Percentiles rank a stretch among this genome's conserved stretches.
These are phyloP conservation scores for Diaporthe sp. DNA, from an alignment of 2,329 filamentous ascomycete species.

Conservation along the genomic window DNA sequence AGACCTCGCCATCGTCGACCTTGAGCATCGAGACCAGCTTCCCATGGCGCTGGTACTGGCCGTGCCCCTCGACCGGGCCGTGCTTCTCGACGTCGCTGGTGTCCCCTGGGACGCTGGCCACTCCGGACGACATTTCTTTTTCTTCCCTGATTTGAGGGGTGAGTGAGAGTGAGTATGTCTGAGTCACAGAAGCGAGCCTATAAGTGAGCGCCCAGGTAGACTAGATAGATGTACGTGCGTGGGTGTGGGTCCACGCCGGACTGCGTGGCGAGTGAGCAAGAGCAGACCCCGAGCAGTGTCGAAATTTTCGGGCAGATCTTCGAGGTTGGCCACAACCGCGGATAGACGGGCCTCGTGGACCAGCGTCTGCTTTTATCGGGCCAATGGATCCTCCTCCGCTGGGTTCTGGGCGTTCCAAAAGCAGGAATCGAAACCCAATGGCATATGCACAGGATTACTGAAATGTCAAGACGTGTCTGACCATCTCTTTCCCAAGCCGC, in stretches of 20 bases:
- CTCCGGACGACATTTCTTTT: constrained; percentile 29
- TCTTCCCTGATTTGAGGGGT: neutral
- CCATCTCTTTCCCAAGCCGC: neutral
- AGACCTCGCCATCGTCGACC: constrained; percentile 52
- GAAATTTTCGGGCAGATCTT: constrained; percentile 15
- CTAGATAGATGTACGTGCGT: neutral
- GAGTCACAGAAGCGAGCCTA: neutral
- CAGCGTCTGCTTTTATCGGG: constrained; percentile 8
- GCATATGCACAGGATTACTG: constrained; percentile 13
- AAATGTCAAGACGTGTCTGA: neutral
- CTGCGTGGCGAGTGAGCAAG: constrained; percentile 19
- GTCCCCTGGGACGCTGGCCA: neutral
- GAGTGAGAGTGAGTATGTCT: neutral
- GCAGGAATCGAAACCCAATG: constrained; percentile 13
- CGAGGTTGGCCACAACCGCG: neutral
- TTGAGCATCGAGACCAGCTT: constrained; percentile 46
- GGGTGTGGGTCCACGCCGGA: neutral
- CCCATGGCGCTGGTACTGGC: constrained; percentile 39
- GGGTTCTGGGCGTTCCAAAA: constrained; percentile 18
- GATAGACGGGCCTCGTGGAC: constrained; percentile 34
- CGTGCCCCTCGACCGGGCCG: neutral
- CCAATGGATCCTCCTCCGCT: constrained; percentile 25
- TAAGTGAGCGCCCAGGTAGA: neutral
- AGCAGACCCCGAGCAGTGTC: constrained; percentile 9
- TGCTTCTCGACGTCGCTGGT: constrained; percentile 45